A percentile compares a stretch with the other conserved stretches of the same genome.
These are phyloP conservation scores for Phylloboletellus chloephorus DNA, from an alignment of 1,284 basidiomycete species.

Conservation along the genomic window DNA sequence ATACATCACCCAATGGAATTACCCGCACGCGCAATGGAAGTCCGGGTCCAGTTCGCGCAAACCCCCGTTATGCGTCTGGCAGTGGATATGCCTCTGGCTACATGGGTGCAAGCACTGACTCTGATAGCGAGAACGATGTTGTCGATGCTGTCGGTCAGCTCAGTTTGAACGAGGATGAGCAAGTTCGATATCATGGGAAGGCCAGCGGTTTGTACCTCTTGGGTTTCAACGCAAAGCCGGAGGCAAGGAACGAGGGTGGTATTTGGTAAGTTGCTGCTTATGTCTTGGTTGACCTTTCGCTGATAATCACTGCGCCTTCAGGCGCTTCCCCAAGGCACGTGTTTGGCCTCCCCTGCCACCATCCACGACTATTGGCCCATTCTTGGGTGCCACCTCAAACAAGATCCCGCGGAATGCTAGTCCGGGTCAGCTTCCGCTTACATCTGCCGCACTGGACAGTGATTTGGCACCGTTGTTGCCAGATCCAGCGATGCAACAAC, in stretches of 20 bases:
- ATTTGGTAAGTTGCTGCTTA: slow-evolving; percentile 54
- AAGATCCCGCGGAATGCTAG: slow-evolving; percentile 8
- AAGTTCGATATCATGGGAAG: slow-evolving; percentile 76
- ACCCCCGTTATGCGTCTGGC: slow-evolving; percentile 11
- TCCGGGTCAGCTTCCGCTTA: slow-evolving; percentile 11
- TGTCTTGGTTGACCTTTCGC: neutral
- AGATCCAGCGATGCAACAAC: slow-evolving; percentile 52
- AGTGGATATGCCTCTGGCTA: slow-evolving; percentile 26
- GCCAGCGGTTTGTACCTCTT: slow-evolving; percentile 77
- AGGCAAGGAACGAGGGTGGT: slow-evolving; percentile 68
- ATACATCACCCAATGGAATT: slow-evolving; percentile 9
- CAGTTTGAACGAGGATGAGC: slow-evolving; percentile 76
- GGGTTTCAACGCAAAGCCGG: slow-evolving; percentile 52
- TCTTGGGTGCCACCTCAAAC: slow-evolving; percentile 4
- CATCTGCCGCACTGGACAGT: slow-evolving; percentile 30
- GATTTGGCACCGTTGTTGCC: slow-evolving; percentile 44
- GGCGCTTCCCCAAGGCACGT: slow-evolving; percentile 76
- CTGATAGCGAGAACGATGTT: slow-evolving; percentile 47
- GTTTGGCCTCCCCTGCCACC: slow-evolving; percentile 67
- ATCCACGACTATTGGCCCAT: slow-evolving; percentile 6
- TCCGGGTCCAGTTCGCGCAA: slow-evolving; percentile 14
- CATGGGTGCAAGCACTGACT: slow-evolving; percentile 30
- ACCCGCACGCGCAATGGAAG: slow-evolving; percentile 13
- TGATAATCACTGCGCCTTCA: slow-evolving; percentile 24
- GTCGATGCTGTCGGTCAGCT: slow-evolving; percentile 76